A percentile compares a stretch with the other conserved stretches of the same genome.
Conservation (phyloP, 2,329 filamentous ascomycete species). For the Xylariaceae sp. region DNA sequence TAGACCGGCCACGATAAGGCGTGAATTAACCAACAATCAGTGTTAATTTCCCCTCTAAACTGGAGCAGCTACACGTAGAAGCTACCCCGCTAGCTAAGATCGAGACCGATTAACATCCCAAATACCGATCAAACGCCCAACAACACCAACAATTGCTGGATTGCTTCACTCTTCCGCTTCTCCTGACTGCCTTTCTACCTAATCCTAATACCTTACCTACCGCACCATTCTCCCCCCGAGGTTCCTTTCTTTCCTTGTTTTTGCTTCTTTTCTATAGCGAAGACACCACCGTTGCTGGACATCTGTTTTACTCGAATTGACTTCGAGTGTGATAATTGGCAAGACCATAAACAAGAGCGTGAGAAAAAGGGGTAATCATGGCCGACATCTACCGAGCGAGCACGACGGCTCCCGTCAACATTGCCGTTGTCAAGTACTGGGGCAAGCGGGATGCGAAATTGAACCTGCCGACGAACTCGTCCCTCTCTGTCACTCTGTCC, state of each 20-base stretch:
- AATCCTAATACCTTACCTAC: neutral
- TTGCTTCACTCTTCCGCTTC: too few relatives aligned
- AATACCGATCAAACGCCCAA: too few relatives aligned
- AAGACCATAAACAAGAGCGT: neutral
- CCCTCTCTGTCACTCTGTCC: conserved; percentile 91
- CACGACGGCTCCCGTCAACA: conserved; percentile 96
- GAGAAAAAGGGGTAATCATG: conserved; percentile 31
- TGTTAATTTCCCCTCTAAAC: neutral
- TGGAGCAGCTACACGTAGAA: neutral
- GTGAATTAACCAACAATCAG: neutral
- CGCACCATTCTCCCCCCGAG: neutral
- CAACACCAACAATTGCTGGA: conserved; percentile 3
- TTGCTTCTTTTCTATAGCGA: neutral
- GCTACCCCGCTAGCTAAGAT: neutral
- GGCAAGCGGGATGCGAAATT: conserved; percentile 91
- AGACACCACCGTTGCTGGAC: neutral
- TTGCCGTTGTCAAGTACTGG: conserved; percentile 99
- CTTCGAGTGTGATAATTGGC: neutral
- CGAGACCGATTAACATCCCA: too few relatives aligned
- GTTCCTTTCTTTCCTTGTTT: neutral
- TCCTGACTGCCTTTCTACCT: conserved; percentile 12
- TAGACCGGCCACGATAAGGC: neutral
- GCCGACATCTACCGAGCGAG: conserved; percentile 76
- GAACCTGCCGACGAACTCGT: conserved; percentile 97
- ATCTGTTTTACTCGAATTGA: neutral